Base-by-base conservation (phyloP, 2,329 filamentous ascomycete species). In the Pseudogymnoascus sp. region DNA sequence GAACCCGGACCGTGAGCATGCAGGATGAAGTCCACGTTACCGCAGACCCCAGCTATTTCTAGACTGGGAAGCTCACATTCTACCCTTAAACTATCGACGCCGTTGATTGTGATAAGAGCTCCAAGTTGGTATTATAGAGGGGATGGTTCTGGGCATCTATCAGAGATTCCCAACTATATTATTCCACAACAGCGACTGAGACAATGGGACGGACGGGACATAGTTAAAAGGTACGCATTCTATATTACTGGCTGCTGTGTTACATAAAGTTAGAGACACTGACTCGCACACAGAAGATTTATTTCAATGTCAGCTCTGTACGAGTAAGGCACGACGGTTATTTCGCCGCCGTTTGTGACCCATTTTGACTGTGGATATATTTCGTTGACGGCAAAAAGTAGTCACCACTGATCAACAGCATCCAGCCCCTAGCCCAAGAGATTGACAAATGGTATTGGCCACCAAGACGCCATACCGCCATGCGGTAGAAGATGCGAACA, bases 61-160 rank as follows among this genome's bases (percentile, higher is more conserved):
- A 54, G 47, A 54, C 47, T 54, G 47, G 47, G 47, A 54, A 54
- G 47, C 47, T 54, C 47, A 54, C 47, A 54, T 54, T 54, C 47
- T 54, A 54, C 47, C 47, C 47, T 54, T 54, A 54, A 54, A 54
- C 47, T 54, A 54, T 54, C 47, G 47, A 54, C 47, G 47, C 47
- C 4, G n/a, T 17, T 33, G 47, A 54, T 54, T 54, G 15, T 21
- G 4, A 54, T 17, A 15, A 54, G 29, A 7, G 5, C n/a, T 9
- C 5, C 17, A 11, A 5, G 5, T 33, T 33, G n/a, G 2, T 1
- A 1, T 33, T 54, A 54, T 54, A 54, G 47, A 54, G n/a, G 36
- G 7, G 36, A 8, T 39, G 17, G 17, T n/a, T 37, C n/a, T 39
- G n/a, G n/a, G 13, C n/a, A 39, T 39, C 36, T 6, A 8, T 21